phyloP scores from a whole-genome alignment of 2,329 filamentous ascomycete species.

The Pyrenochaeta sp. region DNA sequence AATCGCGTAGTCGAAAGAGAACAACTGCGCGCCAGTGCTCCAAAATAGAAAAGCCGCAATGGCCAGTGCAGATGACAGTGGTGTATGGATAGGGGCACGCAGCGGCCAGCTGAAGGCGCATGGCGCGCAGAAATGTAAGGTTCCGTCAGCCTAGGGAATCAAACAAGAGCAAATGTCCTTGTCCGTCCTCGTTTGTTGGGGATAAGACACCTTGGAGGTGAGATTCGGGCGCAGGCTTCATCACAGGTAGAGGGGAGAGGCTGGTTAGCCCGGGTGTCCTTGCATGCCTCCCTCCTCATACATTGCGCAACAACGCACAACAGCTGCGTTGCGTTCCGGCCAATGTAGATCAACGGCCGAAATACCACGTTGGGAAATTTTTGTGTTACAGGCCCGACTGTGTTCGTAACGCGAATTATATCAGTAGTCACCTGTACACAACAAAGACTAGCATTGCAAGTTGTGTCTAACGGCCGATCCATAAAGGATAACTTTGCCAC shows the following conservation, averaged over 20 bases:
- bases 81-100: conserved; percentile 14
- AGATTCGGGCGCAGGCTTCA: conserved; percentile 18
- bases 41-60: conserved; percentile 10
- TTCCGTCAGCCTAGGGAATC: conserved; percentile 13
- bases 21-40: conserved; percentile 1
- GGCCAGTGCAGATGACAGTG: conserved; percentile 15
- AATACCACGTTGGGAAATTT: conserved; percentile 10
- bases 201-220: conserved; percentile 13
- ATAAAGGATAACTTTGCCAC: conserved; percentile 1
- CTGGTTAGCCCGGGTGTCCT: conserved; percentile 16
- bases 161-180: conserved; percentile 21
- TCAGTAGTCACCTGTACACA: conserved; percentile 3
- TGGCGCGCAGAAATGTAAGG: conserved; percentile 30
- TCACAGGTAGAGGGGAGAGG: conserved; percentile 19
- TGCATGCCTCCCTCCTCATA: conserved; percentile 10
- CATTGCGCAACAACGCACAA: conserved; percentile 30
- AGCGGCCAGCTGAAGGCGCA: conserved; percentile 17
- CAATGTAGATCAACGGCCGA: conserved; percentile 18
- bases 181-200: conserved; percentile 24
- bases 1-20: not conserved
- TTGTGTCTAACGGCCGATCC: not conserved
- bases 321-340: no score
- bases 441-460: not conserved
- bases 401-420: not conserved
- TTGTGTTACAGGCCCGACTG: conserved; percentile 15